Evolutionary conservation across 306 rosid genomes (phyloP), one percentile per base, ranked within the genome.

Genomic region (Vigna hirtella): DNA sequence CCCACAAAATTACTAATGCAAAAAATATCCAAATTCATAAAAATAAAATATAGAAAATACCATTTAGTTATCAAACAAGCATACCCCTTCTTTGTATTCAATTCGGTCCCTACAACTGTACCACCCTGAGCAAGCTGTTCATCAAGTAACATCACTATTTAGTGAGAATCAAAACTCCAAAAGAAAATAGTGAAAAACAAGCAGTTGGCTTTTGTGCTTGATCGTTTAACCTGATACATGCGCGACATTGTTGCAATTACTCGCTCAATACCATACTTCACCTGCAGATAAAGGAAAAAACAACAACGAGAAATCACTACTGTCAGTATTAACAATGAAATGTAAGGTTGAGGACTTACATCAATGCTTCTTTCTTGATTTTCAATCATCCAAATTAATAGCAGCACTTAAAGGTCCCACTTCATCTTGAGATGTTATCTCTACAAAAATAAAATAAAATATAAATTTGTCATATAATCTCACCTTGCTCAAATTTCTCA

Each of bases 121-220:
- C 99, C 99, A 74, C 99, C 99, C 84, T 95, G 99, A 49, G 98
- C 99, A 69, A 95, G 96, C 99, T 93, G 94, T 81, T 73, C 93
- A 36, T 36, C 9, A 84, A 77, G 73, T 47, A 67, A 85, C 50
- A 83, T 64, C 26, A 59, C 76, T 47, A 62, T 73, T 80, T 30
- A 76, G 74, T 89, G 77, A 89, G 79, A 81, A 72, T 38, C 40
- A 34, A 1, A 40, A 40, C 45, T 43, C 62, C 2, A 61, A 53
- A 79, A 72, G 32, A 47, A 30, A 53, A 64, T 53, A 70, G 68
- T 28, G 28, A 56, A 55, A 10, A 68, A 79, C 75, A 40, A 59
- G 66, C 43, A 85, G 4, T 52, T 58, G 45, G 32, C 9, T 9
- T 59, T 57, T 80, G 28, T 52, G 47, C 4, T 73, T 22, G 53